Base-by-base conservation (phyloP, 2,329 filamentous ascomycete genomes). In the Aspergillus sp. region DNA sequence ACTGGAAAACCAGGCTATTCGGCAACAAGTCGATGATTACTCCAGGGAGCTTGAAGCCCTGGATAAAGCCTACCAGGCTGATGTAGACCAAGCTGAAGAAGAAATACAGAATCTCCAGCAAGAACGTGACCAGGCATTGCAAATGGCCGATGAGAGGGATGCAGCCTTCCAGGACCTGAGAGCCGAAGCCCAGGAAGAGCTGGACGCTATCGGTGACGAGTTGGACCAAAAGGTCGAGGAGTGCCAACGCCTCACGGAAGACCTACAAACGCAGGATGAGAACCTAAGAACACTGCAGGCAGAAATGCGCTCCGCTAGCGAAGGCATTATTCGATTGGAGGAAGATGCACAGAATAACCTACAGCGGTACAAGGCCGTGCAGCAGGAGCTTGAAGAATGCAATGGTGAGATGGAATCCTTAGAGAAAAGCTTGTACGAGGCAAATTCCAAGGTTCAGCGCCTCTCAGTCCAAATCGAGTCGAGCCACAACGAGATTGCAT, bases 401-500 rank as follows among this genome's bases (percentile, higher is more conserved):
- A 96, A 96, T 71, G 86, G 86, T 60, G 95, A 99, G 75, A 84
- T 96, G 51, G 91, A 95, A 68, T 87, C 89, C 42, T 82, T 96
- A 61, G 93, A 97, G 73, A 86, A 89, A 72, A 90, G 90, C 70
- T 84, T 97, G 15, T 83, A 88, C 41, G 93, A 98, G 70, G 82
- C 91, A 6, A 93, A 93, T 69, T 86, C 89, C 66, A 98, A 98
- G 80, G 88, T 89, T 48, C 89, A 96, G 68, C 86, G 93, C 53
- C 82, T 98, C 3, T 88, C 89, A 4, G 91, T 99, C 33, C 93
- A 98, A 70, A 89, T 93, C 63, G 95, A 99, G 75, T 96, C 91
- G 5, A 89, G 89, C 56, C 93, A 97, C 67, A 89, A 89, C 58
- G 95, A 99, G 74, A 96, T 98, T 75, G 88, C 90, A 1, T 99